A percentile compares a stretch with the other conserved stretches of the same genome.
These are phyloP conservation scores for Spathaspora sp. DNA, from an alignment of 1,139 yeast genomes.

Conservation along the genomic window DNA sequence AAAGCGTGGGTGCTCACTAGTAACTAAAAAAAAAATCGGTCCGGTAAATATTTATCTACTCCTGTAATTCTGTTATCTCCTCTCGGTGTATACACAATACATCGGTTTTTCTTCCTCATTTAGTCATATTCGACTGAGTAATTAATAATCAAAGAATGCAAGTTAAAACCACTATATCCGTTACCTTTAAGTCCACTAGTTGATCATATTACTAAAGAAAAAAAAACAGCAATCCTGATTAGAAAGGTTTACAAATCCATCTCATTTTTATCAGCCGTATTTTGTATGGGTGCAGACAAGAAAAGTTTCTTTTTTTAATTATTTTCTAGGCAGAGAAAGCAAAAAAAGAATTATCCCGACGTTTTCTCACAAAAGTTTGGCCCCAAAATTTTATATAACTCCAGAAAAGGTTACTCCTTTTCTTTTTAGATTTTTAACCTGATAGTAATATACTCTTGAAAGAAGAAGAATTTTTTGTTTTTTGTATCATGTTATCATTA, in stretches of 20 bases:
- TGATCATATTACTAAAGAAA: too few relatives aligned
- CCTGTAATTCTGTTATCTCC: too few relatives aligned
- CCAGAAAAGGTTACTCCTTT: neutral
- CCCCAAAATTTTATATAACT: constrained; percentile 1
- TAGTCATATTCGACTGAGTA: too few relatives aligned
- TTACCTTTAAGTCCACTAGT: too few relatives aligned
- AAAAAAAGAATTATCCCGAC: constrained; percentile 3
- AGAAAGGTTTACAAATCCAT: neutral
- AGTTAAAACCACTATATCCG: too few relatives aligned
- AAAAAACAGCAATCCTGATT: constrained; percentile 1
- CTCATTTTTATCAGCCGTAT: constrained; percentile 5
- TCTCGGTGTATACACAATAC: too few relatives aligned
- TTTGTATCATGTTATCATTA: neutral
- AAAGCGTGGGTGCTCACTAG: neutral
- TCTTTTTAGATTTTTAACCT: neutral
- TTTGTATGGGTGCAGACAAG: neutral
- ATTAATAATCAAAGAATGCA: too few relatives aligned
- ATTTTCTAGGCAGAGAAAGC: constrained; percentile 1
- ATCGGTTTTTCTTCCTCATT: too few relatives aligned
- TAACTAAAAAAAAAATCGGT: too few relatives aligned
- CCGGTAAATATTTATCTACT: too few relatives aligned
- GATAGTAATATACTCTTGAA: neutral
- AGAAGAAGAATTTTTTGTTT: neutral
- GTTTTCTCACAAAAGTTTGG: neutral
- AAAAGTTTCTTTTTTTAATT: constrained; percentile 4